Base-by-base conservation (phyloP, 768 basidiomycete species). In the Heimioporus sp. region DNA sequence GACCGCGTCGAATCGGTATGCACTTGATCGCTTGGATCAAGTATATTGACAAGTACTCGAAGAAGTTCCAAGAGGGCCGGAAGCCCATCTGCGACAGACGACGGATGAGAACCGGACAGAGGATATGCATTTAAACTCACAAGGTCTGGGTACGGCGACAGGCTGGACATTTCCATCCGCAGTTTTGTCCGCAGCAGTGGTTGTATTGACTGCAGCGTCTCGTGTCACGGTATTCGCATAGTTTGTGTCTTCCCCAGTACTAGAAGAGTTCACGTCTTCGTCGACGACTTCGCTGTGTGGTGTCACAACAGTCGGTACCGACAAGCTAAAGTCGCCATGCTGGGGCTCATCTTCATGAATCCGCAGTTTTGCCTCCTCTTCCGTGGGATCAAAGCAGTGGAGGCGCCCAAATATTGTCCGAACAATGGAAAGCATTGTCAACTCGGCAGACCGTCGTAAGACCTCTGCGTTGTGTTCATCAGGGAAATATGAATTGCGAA, bases 1-100 rank as follows among this genome's bases (percentile, higher is more conserved):
- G 96, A 77, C 13, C 97, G 85, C 48, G 95, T 97, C 5, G 94
- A 92, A 67, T 98, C 97, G 4, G 97, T 98, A 66, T 98, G 96
- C 48, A 93, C 84, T 58, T 92, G 90, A 65, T 96, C 93, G 59
- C 82, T 89, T 17, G 97, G 97, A 68, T 98, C 93, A 44, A 99
- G 78, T 37, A 99, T 90, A 60, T 96, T 93, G 64, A 98, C 85
- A 49, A 99, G 81, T 32, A 98, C 97, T 3, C 95, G 87, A 34
- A 98, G 76, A 7, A 99, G 84, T 66, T 98, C 96, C 16, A 93
- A 73, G 38, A 97, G 86, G 12, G 97, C 94, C 4, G 94, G 92
- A 32, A 98, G 80, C 12, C 96, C 96, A 69, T 92, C 96, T 80
- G 72, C 10, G 24, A 51, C 2, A 41, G 5, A 52, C 38, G 15